Conservation (phyloP, 768 basidiomycete species). For the Tylopilus cervinicoccineus region DNA sequence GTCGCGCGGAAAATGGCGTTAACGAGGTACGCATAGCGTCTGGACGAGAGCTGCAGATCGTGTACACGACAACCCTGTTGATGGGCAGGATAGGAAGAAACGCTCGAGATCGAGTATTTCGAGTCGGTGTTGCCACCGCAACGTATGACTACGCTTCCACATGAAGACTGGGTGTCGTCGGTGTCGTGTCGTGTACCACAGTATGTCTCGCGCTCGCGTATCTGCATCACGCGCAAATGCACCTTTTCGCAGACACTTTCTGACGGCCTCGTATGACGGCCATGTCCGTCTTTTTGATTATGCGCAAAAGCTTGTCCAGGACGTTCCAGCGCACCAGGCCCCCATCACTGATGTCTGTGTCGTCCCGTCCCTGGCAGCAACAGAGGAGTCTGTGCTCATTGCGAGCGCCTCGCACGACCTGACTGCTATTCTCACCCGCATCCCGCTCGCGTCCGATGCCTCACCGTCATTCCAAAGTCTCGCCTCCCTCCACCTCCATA, state of each 20-base stretch:
- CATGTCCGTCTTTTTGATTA: conserved; percentile 70
- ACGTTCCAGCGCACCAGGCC: conserved; percentile 51
- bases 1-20: conserved; percentile 65
- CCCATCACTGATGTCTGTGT: conserved; percentile 65
- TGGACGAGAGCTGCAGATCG: neutral
- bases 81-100: conserved; percentile 63
- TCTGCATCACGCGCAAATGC: neutral
- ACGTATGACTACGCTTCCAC: conserved; percentile 71
- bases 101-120: conserved; percentile 89
- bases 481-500: conserved; percentile 78
- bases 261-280: conserved; percentile 83
- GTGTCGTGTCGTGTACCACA: conserved; percentile 24
- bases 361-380: conserved; percentile 36
- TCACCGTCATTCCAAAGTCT: conserved; percentile 26
- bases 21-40: conserved; percentile 49
- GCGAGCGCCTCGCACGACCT: conserved; percentile 80
- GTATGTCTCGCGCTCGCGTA: conserved; percentile 5
- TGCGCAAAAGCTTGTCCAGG: conserved; percentile 52
- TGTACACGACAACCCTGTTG: conserved; percentile 5
- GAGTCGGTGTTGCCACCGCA: conserved; percentile 86
- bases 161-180: conserved; percentile 82
- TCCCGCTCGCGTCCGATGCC: conserved; percentile 9
- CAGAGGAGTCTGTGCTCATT: conserved; percentile 38
- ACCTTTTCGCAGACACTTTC: conserved; percentile 47
- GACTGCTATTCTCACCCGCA: conserved; percentile 53